These are phyloP conservation scores for Oryza glaberrima DNA, from an alignment of 176 grass and related monocot species.

Conservation along the genomic window DNA sequence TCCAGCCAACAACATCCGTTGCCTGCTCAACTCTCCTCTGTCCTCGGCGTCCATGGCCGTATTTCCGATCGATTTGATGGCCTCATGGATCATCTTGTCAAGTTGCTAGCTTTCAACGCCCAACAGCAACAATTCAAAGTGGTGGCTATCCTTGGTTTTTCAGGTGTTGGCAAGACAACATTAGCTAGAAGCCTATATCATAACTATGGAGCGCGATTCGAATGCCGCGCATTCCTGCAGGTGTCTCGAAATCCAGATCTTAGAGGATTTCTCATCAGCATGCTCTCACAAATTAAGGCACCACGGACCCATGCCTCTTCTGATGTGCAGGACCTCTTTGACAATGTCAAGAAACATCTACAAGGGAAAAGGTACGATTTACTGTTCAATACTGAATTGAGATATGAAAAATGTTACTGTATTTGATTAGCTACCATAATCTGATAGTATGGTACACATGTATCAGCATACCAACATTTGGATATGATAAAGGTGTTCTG, in stretches of 20 bases:
- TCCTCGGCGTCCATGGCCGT: neutral
- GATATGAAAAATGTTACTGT: too few relatives aligned
- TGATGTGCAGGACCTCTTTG: neutral
- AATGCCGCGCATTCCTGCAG: neutral
- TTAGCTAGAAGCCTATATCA: neutral
- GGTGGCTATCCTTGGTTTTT: neutral
- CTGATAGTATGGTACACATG: too few relatives aligned
- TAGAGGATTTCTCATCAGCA: neutral
- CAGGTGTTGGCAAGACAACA: neutral
- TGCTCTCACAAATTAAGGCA: constrained; percentile 15
- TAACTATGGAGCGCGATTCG: neutral
- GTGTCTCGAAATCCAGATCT: neutral
- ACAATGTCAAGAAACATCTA: neutral
- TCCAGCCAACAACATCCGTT: neutral
- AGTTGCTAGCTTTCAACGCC: neutral
- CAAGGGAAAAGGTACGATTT: neutral
- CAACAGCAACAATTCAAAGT: neutral
- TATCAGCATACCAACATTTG: too few relatives aligned
- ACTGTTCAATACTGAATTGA: too few relatives aligned
- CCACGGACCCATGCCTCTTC: neutral
- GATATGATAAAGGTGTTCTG: too few relatives aligned
- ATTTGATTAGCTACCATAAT: too few relatives aligned
- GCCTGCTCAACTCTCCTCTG: neutral
- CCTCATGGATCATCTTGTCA: neutral
- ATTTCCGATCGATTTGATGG: neutral